Base-by-base conservation (phyloP, 2,329 filamentous ascomycete genomes). In the Aspergillus brasiliensis region DNA sequence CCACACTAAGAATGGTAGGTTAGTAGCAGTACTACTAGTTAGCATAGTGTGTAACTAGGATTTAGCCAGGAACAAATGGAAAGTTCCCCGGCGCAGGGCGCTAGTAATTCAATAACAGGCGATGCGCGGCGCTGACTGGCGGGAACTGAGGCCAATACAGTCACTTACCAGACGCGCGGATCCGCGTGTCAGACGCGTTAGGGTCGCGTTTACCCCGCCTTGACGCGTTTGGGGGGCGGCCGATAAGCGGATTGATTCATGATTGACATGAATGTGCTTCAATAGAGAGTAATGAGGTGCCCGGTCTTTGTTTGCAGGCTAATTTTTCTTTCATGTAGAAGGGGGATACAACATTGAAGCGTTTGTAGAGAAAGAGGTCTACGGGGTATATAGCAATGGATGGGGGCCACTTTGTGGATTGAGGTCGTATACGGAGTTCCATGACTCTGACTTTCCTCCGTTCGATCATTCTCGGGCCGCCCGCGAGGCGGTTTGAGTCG, bases 121-220 rank as follows among this genome's bases (percentile, higher is more conserved):
- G 25, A n/a, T 13, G 10, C 13, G 11, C 25, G 42, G 40, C 28
- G 19, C 21, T 53, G 38, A 58, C 5, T 58, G 56, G 56, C 21
- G 11, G 56, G 28, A 38, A 27, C 8, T 15, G 17, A 3, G 48
- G 2, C 3, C 5, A 8, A 57, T 61, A 64, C 64, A 25, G 62
- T 65, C 65, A 59, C 5, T 59, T 65, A 67, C 64, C 58, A 62
- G 28, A 59, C 64, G 66, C 65, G 65, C 62, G 60, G 53, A 21
- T 59, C 52, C 65, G 65, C 62, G 65, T 63, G 15, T 42, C 28
- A 25, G 59, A 65, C 65, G 65, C 65, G 66, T 62, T 23, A n/a
- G 28, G 8, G 51, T 60, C 64, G 63, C 66, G 66, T 56, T 34
- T 62, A 59, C 64, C 65, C 64, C 65, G 59, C 64, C 23, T 58